Percentiles rank a stretch among this genome's conserved stretches.
phyloP scores from a whole-genome alignment of 345 rosid species.

The Eucalyptus regnans region DNA sequence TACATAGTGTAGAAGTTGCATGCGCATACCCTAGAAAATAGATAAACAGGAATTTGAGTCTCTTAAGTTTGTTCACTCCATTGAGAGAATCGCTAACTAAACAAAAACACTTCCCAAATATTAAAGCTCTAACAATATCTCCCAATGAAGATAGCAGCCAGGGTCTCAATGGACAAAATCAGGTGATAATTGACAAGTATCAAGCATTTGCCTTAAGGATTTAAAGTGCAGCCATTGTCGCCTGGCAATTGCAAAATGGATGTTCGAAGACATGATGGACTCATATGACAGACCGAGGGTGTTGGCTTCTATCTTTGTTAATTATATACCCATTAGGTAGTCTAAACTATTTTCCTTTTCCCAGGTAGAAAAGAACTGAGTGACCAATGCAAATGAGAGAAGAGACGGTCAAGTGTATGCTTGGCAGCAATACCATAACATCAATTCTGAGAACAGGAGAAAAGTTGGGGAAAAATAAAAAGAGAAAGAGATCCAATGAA shows the following conservation, averaged over 20 bases:
- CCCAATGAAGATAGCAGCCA: background rate
- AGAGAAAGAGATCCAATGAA: background rate
- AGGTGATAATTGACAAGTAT: background rate
- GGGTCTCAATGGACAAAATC: background rate
- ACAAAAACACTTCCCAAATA: background rate
- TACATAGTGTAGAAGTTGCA: background rate
- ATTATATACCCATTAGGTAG: background rate
- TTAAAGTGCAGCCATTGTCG: background rate
- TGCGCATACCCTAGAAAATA: background rate
- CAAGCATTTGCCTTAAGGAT: background rate
- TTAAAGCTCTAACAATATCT: background rate
- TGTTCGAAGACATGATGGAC: background rate
- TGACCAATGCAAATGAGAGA: background rate
- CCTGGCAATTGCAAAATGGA: background rate
- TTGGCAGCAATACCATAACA: background rate
- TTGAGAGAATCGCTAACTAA: background rate
- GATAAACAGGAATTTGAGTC: background rate
- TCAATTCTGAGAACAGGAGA: background rate
- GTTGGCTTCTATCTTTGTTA: background rate
- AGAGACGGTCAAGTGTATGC: background rate
- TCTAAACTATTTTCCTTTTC: background rate
- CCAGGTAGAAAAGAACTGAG: background rate
- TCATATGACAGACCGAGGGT: background rate
- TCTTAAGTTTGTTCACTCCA: background rate
- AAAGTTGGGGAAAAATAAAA: background rate